A percentile compares a stretch with the other conserved stretches of the same genome.
phyloP scores from a whole-genome alignment of 1,284 basidiomycete species.

The Thecaphora thlaspeos region DNA sequence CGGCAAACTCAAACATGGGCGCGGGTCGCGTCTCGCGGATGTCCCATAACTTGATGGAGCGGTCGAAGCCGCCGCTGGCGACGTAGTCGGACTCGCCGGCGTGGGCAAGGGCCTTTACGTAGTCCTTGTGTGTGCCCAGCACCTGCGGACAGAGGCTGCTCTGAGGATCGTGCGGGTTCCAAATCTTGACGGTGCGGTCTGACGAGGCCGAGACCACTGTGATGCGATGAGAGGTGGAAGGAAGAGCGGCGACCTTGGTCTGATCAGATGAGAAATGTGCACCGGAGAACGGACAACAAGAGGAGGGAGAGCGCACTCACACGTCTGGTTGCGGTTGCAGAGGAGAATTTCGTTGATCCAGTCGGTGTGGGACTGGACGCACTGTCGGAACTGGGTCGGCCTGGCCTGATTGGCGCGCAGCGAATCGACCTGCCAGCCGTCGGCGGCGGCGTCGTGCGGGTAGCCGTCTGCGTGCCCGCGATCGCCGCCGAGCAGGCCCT shows the following conservation, averaged over 20 bases:
- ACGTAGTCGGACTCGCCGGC: slow-evolving; percentile 42
- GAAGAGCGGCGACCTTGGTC: background rate
- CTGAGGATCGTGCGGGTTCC: slow-evolving; percentile 76
- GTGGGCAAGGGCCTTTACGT: slow-evolving; percentile 72
- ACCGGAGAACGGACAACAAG: background rate
- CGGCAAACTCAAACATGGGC: slow-evolving; percentile 44
- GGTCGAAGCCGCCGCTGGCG: slow-evolving; percentile 93
- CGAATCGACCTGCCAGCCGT: slow-evolving; percentile 35
- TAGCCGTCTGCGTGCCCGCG: slow-evolving; percentile 3
- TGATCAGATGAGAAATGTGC: no score
- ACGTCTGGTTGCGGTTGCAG: slow-evolving; percentile 86
- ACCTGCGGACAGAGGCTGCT: slow-evolving; percentile 66
- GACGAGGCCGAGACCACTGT: slow-evolving; percentile 86
- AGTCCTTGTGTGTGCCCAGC: slow-evolving; percentile 87
- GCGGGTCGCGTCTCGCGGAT: slow-evolving; percentile 43
- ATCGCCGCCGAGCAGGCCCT: slow-evolving; percentile 10
- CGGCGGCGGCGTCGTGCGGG: background rate
- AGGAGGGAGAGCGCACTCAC: no score
- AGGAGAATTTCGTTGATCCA: slow-evolving; percentile 96
- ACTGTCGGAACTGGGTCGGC: slow-evolving; percentile 36
- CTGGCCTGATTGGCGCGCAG: slow-evolving; percentile 16
- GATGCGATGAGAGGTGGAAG: background rate
- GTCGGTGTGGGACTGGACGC: slow-evolving; percentile 65
- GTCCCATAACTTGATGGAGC: slow-evolving; percentile 85
- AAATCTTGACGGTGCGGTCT: slow-evolving; percentile 89